phyloP scores from a whole-genome alignment of 129 eudicot genomes.

The Centaurea solstitialis region DNA sequence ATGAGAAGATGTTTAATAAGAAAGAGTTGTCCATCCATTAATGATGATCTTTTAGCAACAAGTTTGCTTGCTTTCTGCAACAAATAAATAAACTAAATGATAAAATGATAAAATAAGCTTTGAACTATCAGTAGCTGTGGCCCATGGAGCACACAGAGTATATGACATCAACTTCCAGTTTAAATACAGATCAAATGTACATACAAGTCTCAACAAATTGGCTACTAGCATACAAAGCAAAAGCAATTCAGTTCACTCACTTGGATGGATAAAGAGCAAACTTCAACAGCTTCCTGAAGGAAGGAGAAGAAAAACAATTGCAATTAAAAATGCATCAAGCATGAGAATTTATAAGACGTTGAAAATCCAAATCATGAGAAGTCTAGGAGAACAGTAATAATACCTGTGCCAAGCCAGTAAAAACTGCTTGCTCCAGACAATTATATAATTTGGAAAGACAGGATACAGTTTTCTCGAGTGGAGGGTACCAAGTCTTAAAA shows the following conservation, averaged over 20 bases:
- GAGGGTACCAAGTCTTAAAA: slow-evolving; percentile 88
- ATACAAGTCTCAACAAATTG: slow-evolving; percentile 2
- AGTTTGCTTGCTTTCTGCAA: slow-evolving; percentile 93
- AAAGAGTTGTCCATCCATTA: slow-evolving; percentile 95
- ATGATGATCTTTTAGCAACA: slow-evolving; percentile 74
- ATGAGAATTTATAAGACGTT: not conserved
- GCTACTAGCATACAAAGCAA: slow-evolving; percentile 5
- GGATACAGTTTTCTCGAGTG: slow-evolving; percentile 88
- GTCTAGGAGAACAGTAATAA: not conserved
- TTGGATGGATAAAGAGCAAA: slow-evolving; percentile 88
- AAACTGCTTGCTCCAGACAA: slow-evolving; percentile 81
- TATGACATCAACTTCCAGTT: slow-evolving; percentile 2
- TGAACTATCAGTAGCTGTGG: slow-evolving; percentile 4
- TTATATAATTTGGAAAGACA: slow-evolving; percentile 87
- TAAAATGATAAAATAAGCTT: not conserved
- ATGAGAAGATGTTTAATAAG: slow-evolving; percentile 94
- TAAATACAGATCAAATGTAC: not conserved
- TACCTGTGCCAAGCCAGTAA: slow-evolving; percentile 99
- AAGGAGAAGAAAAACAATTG: slow-evolving; percentile 15
- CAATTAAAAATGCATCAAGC: not conserved
- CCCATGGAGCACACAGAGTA: not conserved
- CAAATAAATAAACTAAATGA: slow-evolving; percentile 16
- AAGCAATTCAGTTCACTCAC: too few relatives aligned
- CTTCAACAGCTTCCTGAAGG: slow-evolving; percentile 92
- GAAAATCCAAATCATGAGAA: slow-evolving; percentile 3